phyloP scores from a whole-genome alignment of 73 alveolate species.

The Paraurostyla sp. region DNA sequence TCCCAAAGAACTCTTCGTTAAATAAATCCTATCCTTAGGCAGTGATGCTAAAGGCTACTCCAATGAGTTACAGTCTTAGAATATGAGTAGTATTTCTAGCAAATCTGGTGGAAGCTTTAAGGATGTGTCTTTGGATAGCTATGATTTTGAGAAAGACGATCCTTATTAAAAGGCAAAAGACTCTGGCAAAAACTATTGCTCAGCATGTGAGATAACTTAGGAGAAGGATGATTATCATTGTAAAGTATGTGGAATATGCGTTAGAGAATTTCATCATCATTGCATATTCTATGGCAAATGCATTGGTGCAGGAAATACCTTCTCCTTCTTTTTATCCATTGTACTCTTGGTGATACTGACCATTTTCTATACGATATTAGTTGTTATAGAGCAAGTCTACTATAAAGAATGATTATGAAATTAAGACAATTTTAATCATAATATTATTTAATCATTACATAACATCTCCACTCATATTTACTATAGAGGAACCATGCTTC shows the following conservation, averaged over 20 bases:
- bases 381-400: background rate
- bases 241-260: conserved; percentile 25
- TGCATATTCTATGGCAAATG: conserved; percentile 42
- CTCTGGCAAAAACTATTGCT: background rate
- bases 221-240: conserved; percentile 32
- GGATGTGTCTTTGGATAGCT: background rate
- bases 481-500: no score
- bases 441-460: background rate
- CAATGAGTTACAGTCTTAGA: background rate
- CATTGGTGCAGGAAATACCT: conserved; percentile 30
- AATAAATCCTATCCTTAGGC: background rate
- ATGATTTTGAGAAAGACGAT: background rate
- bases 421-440: background rate
- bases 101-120: background rate
- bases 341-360: background rate
- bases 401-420: background rate
- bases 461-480: background rate
- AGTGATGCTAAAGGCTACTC: background rate
- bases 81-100: background rate
- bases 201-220: background rate
- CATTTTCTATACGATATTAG: background rate
- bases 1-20: conserved; percentile 21
- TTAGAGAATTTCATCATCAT: conserved; percentile 27
- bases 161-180: background rate
- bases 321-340: background rate